phyloP scores from a whole-genome alignment of 129 eudicot species.

The Chrysanthemum seticuspe region DNA sequence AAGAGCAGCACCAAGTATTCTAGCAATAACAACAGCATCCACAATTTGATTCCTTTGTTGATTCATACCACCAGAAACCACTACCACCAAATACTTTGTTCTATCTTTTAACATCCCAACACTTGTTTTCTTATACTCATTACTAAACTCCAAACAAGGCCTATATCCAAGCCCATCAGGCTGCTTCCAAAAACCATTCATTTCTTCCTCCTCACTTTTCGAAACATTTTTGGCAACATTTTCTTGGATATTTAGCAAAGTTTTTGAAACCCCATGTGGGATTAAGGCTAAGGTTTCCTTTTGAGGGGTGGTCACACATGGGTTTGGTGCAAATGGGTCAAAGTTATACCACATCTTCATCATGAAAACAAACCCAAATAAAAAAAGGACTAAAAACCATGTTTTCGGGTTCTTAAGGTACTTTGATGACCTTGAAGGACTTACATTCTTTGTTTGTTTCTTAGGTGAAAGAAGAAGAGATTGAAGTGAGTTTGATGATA shows the following conservation, averaged over 20 bases:
- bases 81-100: conserved; percentile 79
- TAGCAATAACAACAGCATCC: conserved; percentile 97
- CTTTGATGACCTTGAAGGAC: conserved; percentile 38
- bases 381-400: conserved; percentile 41
- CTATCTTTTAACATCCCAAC: conserved; percentile 52
- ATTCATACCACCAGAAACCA: conserved; percentile 95
- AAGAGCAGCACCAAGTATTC: conserved; percentile 95
- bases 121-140: conserved; percentile 50
- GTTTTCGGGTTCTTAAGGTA: conserved; percentile 56
- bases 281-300: conserved; percentile 25
- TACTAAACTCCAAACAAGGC: conserved; percentile 82
- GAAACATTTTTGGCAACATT: conserved; percentile 6
- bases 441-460: conserved; percentile 37
- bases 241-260: conserved; percentile 25
- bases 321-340: conserved; percentile 59
- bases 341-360: conserved; percentile 52
- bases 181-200: conserved; percentile 72
- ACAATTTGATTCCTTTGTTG: conserved; percentile 98
- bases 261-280: conserved; percentile 37
- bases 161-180: conserved; percentile 79
- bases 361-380: conserved; percentile 49
- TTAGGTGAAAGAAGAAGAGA: conserved; percentile 70
- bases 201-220: conserved; percentile 30
- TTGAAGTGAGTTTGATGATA: conserved; percentile 72
- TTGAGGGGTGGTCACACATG: conserved; percentile 52